Base-by-base conservation (phyloP, 2,329 filamentous ascomycete genomes). In the Claviceps pazoutovae region DNA sequence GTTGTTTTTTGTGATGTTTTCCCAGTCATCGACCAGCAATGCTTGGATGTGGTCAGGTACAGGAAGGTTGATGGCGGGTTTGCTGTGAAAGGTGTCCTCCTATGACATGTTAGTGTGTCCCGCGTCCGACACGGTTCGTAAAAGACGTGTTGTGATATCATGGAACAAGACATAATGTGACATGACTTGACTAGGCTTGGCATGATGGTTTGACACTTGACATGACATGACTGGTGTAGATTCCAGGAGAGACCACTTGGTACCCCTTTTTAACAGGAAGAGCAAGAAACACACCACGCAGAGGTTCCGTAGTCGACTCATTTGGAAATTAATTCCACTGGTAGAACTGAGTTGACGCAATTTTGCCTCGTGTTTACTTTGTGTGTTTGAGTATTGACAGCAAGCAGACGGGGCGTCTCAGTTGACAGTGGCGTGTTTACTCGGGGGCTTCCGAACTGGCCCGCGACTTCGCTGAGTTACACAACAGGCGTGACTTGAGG, bases 21-120 rank as follows among this genome's bases (percentile, higher is more conserved):
- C 93, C 93, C 93, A 98, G 66, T 98, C 93, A 64, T 98, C 93
- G 21, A 98, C 93, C 3, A 98, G 80, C 56, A 95, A 78, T 16
- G 86, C 88, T 71, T 97, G 96, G 58, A 98, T 76, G 57, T 86
- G 81, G 63, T 97, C 93, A 0, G 93, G 89, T 57, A 97, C 82
- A 48, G 83, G 77, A 43, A 98, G 78, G 60, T 88, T 87, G 61
- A 98, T 84, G 17, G 88, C 88, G 19, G 91, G 90, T 53, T 89
- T 83, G 56, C 78, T 76, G 62, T 89, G 81, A 65, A 95, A 98
- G 4, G 78, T 74, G 55, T 97, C 93, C 72, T 97, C 93, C 90
- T 97, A 48, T 51, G 21, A 37, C 6, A 39, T 21, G 43, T 51
- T 16, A 51, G 49, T 46, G 42, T 26, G 4, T 17, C n/a, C 6